A percentile compares a stretch with the other conserved stretches of the same genome.
phyloP scores from a whole-genome alignment of 805 yeast genomes.

The Candida alai region DNA sequence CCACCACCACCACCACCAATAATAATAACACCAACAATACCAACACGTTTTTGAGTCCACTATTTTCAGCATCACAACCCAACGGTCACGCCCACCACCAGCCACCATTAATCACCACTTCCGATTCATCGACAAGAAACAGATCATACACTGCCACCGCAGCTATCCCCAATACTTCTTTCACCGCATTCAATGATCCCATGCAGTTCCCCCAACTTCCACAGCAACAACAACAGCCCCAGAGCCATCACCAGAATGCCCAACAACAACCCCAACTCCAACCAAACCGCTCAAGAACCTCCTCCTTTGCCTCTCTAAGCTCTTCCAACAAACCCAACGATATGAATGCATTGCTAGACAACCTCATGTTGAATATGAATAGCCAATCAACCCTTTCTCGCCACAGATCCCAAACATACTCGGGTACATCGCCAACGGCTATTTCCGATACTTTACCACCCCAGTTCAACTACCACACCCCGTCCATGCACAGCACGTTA shows the following conservation, averaged over 20 bases:
- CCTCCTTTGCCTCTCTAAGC: slow-evolving; percentile 22
- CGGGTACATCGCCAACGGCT: slow-evolving; percentile 30
- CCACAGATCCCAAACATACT: slow-evolving; percentile 39
- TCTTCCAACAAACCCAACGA: slow-evolving; percentile 21
- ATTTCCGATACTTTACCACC: slow-evolving; percentile 17
- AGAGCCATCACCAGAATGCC: background rate
- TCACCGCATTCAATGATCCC: slow-evolving; percentile 9
- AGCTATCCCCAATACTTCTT: slow-evolving; percentile 19
- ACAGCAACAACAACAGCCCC: slow-evolving; percentile 6
- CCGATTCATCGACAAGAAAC: slow-evolving; percentile 24
- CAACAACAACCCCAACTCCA: slow-evolving; percentile 2
- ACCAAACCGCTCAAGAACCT: slow-evolving; percentile 11
- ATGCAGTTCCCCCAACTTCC: slow-evolving; percentile 10
- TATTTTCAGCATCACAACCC: background rate
- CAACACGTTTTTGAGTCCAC: slow-evolving; percentile 6
- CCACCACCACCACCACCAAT: slow-evolving; percentile 7
- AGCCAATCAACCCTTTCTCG: slow-evolving; percentile 18
- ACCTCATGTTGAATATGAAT: slow-evolving; percentile 22
- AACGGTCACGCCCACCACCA: slow-evolving; percentile 3
- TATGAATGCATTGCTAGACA: slow-evolving; percentile 28
- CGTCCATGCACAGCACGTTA: slow-evolving; percentile 7
- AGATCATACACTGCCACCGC: slow-evolving; percentile 53
- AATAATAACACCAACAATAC: slow-evolving; percentile 5
- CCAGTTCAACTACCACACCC: slow-evolving; percentile 13
- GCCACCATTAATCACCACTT: slow-evolving; percentile 2